Percentiles rank a stretch among this genome's conserved stretches.
Evolutionary conservation across 768 basidiomycete species (phyloP).

Genomic region (Astraeus odoratus): DNA sequence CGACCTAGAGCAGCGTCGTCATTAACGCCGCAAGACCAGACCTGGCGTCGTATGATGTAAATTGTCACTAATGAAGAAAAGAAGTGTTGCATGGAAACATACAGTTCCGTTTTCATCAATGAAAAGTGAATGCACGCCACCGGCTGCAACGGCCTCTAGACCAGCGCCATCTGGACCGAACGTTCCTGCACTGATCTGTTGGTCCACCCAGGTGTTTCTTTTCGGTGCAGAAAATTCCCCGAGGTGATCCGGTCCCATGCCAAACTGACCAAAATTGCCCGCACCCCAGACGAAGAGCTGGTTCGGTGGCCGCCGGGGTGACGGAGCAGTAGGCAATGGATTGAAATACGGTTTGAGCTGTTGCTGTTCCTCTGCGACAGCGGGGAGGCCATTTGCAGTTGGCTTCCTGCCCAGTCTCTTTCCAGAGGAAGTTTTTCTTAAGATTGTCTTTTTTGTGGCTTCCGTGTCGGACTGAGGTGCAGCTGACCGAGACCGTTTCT

Average conservation of each 20-base stretch:
- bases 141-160: slow-evolving; percentile 73
- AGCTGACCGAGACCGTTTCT: slow-evolving; percentile 41
- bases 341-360: slow-evolving; percentile 57
- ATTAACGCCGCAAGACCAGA: slow-evolving; percentile 84
- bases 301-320: slow-evolving; percentile 54
- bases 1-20: slow-evolving; percentile 87
- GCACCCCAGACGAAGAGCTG: slow-evolving; percentile 85
- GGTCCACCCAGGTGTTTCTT: slow-evolving; percentile 70
- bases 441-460: slow-evolving; percentile 24
- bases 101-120: slow-evolving; percentile 88
- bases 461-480: slow-evolving; percentile 36
- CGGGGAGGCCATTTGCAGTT: slow-evolving; percentile 24
- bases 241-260: slow-evolving; percentile 71
- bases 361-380: slow-evolving; percentile 27
- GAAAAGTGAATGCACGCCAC: slow-evolving; percentile 86
- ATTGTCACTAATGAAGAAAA: slow-evolving; percentile 1
- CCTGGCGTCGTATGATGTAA: slow-evolving; percentile 30
- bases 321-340: slow-evolving; percentile 52
- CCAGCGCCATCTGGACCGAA: slow-evolving; percentile 72
- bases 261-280: slow-evolving; percentile 94
- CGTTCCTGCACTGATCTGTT: slow-evolving; percentile 61
- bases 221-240: slow-evolving; percentile 72
- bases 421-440: slow-evolving; percentile 19
- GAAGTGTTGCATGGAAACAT: slow-evolving; percentile 28
- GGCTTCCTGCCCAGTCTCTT: slow-evolving; percentile 26